These are phyloP conservation scores for Poa annua DNA, from an alignment of 176 grass and related monocot species.

Conservation along the genomic window DNA sequence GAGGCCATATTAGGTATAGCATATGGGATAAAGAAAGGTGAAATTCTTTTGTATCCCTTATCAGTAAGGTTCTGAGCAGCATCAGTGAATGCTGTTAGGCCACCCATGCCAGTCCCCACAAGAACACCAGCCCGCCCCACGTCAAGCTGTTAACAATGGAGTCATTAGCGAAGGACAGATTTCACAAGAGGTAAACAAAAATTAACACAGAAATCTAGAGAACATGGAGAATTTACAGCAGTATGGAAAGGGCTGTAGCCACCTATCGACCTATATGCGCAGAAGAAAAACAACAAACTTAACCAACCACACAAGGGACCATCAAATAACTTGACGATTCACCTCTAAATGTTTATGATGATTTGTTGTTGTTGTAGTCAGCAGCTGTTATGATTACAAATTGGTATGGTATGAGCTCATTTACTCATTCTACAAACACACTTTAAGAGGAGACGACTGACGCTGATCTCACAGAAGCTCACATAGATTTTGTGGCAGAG, in stretches of 20 bases:
- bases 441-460: not conserved
- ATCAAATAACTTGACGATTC: not conserved
- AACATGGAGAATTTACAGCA: not conserved
- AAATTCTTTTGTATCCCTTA: slow-evolving; percentile 65
- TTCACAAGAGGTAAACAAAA: not conserved
- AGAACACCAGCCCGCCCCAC: slow-evolving; percentile 59
- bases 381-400: not conserved
- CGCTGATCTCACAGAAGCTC: slow-evolving; percentile 1
- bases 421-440: not conserved
- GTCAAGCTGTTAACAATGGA: slow-evolving; percentile 53
- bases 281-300: not conserved
- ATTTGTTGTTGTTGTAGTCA: not conserved
- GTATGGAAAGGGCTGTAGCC: not conserved
- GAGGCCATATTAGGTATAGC: slow-evolving; percentile 73
- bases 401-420: not conserved
- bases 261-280: not conserved
- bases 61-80: slow-evolving; percentile 63
- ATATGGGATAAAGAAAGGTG: slow-evolving; percentile 69
- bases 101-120: slow-evolving; percentile 70
- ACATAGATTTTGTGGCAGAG: not conserved
- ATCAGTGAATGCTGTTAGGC: slow-evolving; percentile 57
- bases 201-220: not conserved
- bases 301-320: not conserved
- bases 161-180: not conserved
- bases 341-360: not conserved